Evolutionary conservation across 2,329 filamentous ascomycete species (phyloP), one percentile per base, ranked within the genome.

Genomic region (Curvularia sp.): DNA sequence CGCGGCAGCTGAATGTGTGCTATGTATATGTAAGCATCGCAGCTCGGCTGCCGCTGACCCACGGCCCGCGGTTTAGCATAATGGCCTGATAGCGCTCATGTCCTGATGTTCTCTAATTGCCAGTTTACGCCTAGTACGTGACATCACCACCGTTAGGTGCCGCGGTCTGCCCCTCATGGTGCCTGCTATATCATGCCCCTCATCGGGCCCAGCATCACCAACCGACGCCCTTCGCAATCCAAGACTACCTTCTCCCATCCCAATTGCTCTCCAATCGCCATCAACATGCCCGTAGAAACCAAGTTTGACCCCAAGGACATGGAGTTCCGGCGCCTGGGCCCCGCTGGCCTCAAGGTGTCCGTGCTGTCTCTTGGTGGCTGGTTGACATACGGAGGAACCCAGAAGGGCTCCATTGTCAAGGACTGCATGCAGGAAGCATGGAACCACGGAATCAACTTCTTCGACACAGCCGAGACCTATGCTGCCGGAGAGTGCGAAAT

Each of bases 401-500:
- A 83, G 63, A 82, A 69, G 42, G 71, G 71, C 13, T 77, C 72
- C 65, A 79, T 82, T 46, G 81, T 83, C 53, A 83, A 82, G 72
- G 80, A 84, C 49, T 82, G 79, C 67, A 77, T 84, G 72, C 74
- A 83, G 58, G 75, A 80, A 18, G 81, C 81, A 0, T 84, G 80
- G 78, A 72, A 81, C 64, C 68, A 82, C 57, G 81, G 81, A 55
- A 80, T 83, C 71, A 82, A 83, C 71, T 82, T 82, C 72, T 81
- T 80, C 65, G 79, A 83, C 60, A 83, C 81, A 9, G 81, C 81
- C n/a, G 81, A 83, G 69, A 69, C 76, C 33, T 88, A 88, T 68
- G 79, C 83, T 61, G 83, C 78, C 6, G 87, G 87, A 58, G 81
- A 88, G 69, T 88, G 85, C 24, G 87, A 89, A 73, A 78, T 86